Evolutionary conservation across 192 early-diverging fungal genomes (phyloP), one percentile per base, ranked within the genome.

Genomic region (Chytriomyces confervae): DNA sequence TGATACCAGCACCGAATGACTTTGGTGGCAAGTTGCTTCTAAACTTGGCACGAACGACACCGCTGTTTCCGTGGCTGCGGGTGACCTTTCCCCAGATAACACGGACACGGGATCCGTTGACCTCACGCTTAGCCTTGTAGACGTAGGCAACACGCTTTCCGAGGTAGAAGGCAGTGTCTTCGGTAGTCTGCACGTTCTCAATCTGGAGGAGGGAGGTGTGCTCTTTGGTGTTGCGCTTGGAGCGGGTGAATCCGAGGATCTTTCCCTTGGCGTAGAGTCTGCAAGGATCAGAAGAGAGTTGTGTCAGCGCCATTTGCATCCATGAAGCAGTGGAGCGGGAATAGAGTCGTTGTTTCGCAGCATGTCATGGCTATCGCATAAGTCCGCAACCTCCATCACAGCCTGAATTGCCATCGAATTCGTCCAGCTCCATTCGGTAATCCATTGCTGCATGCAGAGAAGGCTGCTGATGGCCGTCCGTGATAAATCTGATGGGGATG

Each of bases 201-300:
- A 99, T 89, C 86, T 95, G 91, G 81, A 98, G 84, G 71, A 99
- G 91, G 68, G 95, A 91, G 76, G 93, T 94, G 90, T 94, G 90
- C 83, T 93, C 92, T 84, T 92, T 89, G 86, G 94, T 92, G 89
- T 91, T 95, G 83, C 92, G 93, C 93, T 95, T 96, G 66, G 92
- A 87, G 82, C 96, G 95, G 86, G 93, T 91, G 92, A 88, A 97
- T 77, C 97, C 96, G 84, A 98, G 93, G 86, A 98, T 91, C 83
- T 95, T 92, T 84, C 92, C 98, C 90, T 97, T 97, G 85, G 93
- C 91, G 93, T 98, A 98, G 81, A 98, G 94, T 90, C 98, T 99
- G 70, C 63, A 24, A 49, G 18, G 48, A n/a, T 69, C 9, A 49
- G 68, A 43, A 60, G 20, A 60, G 20, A 20, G 36, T 36, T 36